These are phyloP conservation scores for Peltaster fructicola DNA, from an alignment of 2,329 filamentous ascomycete species.

Conservation along the genomic window DNA sequence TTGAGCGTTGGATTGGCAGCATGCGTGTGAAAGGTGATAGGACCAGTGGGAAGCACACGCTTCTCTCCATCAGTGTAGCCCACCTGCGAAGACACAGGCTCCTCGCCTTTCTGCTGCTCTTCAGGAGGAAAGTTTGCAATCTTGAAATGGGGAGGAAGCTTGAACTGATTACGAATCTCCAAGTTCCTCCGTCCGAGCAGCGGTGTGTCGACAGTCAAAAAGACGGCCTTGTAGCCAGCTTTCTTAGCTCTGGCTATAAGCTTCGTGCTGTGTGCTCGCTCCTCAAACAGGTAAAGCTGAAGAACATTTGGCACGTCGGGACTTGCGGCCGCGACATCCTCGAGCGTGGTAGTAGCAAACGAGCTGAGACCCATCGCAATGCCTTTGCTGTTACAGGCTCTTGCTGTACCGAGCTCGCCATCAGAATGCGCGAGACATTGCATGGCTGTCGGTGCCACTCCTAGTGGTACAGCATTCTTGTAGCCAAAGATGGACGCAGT, in stretches of 20 bases:
- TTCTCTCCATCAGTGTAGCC: slow-evolving; percentile 15
- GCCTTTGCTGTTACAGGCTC: slow-evolving; percentile 27
- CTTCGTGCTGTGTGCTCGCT: slow-evolving; percentile 32
- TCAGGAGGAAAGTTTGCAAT: slow-evolving; percentile 19
- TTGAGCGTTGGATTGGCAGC: slow-evolving; percentile 22
- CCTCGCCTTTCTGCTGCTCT: slow-evolving; percentile 6
- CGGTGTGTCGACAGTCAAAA: slow-evolving; percentile 39
- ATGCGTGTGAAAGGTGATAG: slow-evolving; percentile 23
- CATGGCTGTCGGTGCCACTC: slow-evolving; percentile 36
- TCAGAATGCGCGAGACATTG: slow-evolving; percentile 35
- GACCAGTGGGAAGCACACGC: slow-evolving; percentile 16
- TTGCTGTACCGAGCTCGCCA: slow-evolving; percentile 33
- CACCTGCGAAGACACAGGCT: slow-evolving; percentile 4
- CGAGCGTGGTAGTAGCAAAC: slow-evolving; percentile 31
- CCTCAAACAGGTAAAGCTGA: slow-evolving; percentile 38
- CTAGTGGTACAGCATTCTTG: slow-evolving; percentile 31
- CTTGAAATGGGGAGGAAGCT: slow-evolving; percentile 18
- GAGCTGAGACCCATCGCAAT: slow-evolving; percentile 33
- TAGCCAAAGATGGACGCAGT: slow-evolving; percentile 29
- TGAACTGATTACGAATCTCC: slow-evolving; percentile 38
- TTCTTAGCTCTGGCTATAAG: slow-evolving; percentile 18
- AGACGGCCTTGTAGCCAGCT: slow-evolving; percentile 36
- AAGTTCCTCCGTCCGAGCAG: slow-evolving; percentile 36
- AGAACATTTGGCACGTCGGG: slow-evolving; percentile 31
- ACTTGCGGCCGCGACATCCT: slow-evolving; percentile 32